Evolutionary conservation across 352 stramenopile species (phyloP).

Genomic region (Pythium utonaiense): DNA sequence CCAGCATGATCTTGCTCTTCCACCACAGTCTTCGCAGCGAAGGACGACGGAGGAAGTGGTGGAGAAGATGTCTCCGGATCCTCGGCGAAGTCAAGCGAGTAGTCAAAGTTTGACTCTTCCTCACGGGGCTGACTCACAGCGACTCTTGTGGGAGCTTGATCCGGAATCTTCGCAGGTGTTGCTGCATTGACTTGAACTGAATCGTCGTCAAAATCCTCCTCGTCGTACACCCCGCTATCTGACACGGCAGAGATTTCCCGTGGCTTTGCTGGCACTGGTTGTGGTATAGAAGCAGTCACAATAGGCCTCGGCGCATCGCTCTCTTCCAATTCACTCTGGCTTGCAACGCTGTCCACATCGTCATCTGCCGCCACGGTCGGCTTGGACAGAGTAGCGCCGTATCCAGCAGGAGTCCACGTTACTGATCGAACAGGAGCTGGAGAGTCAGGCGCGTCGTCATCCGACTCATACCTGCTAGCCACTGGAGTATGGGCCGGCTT

Average conservation of each 20-base stretch:
- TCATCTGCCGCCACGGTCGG: conserved; percentile 6
- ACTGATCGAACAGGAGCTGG: background rate
- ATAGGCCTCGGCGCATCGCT: conserved; percentile 5
- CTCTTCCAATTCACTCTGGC: conserved; percentile 30
- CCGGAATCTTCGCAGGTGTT: background rate
- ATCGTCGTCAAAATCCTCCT: conserved; percentile 56
- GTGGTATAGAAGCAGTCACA: background rate
- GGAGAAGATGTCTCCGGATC: conserved; percentile 22
- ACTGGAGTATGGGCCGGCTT: background rate
- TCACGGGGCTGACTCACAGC: background rate
- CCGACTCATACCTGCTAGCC: background rate
- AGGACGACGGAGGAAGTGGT: background rate
- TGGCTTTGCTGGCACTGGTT: background rate
- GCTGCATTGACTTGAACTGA: conserved; percentile 10
- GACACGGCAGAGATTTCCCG: conserved; percentile 21
- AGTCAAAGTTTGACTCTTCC: conserved; percentile 44
- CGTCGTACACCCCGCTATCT: conserved; percentile 46
- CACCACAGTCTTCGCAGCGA: background rate
- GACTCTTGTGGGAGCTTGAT: background rate
- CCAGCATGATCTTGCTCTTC: background rate
- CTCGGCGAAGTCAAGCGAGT: conserved; percentile 74
- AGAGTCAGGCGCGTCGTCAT: background rate
- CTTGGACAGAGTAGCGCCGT: background rate
- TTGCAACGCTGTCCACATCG: conserved; percentile 31
- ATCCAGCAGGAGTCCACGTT: background rate